Evolutionary conservation across 2,329 filamentous ascomycete species (phyloP), one percentile per base, ranked within the genome.

Genomic region (Fulvia fulva): DNA sequence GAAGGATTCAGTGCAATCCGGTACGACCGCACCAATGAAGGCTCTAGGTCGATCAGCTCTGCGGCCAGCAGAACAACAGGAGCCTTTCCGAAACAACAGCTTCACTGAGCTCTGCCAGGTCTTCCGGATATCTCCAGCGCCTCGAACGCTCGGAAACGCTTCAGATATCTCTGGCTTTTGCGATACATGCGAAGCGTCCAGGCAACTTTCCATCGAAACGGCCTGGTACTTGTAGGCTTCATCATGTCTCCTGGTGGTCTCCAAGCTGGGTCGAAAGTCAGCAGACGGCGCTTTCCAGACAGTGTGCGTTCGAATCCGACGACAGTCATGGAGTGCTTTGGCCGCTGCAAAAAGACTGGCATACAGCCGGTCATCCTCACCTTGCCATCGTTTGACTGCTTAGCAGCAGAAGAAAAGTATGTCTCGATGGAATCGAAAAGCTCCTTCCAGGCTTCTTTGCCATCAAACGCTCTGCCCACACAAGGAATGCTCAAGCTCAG

Each of bases 201-300:
- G 23, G 53, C 37, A 7, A 50, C 53, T n/a, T 30, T 50, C 57
- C 51, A 63, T 7, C 75, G 47, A 16, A 86, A 74, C 72, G 51
- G 30, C 74, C 70, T 67, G 82, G 74, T 9, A 14, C 47, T 72
- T 65, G 73, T 69, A 55, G 71, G 67, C 68, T 76, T 74, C 56
- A 82, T 82, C 65, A 95, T 81, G 23, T 79, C 80, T 1, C 80
- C 78, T 0, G 87, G 83, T 49, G 91, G 87, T 56, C 82, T 84
- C 73, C 90, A 91, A 76, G 89, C 87, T 0, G 93, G 92, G 71
- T 97, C 92, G 71, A 96, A 96, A 12, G 95, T 88, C 0, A 97
- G 78, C 8, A 97, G 77, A 63, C 88, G 88, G 53, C 80, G 77
- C 22, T 77, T 76, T n/a, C 88, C 88, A 56, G 87, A 80, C 28